Evolutionary conservation across 2,329 filamentous ascomycete species (phyloP), one percentile per base, ranked within the genome.

Genomic region (Diaporthe capsici): DNA sequence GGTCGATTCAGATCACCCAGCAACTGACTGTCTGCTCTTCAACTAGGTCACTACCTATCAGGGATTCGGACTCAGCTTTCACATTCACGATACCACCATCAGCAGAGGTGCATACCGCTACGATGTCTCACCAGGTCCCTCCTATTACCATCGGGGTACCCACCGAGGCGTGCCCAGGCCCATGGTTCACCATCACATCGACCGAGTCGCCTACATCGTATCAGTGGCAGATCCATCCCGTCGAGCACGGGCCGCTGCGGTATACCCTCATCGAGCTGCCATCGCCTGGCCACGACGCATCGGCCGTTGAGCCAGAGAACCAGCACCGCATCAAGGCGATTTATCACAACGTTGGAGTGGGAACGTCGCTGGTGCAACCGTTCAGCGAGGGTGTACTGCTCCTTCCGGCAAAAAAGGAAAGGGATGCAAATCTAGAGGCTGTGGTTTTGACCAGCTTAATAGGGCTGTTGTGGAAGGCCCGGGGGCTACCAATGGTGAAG

Each of bases 221-320:
- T 34, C 55, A 72, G 55, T 65, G 71, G 71, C 55, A 63, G 22
- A 49, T 72, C n/a, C 55, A 72, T 7, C 71, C 71, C 7, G 12
- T 44, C 13, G 55, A 72, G 25, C n/a, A 63, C 17, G 71, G 55
- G 4, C 42, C 55, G 39, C 34, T 58, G 2, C 55, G 25, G 9
- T 72, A 72, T 37, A 60, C 39, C 4, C 71, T 72, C 42, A 25
- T 72, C 42, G 28, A 60, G n/a, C 4, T 71, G 34, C 67, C 44
- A n/a, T 37, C 28, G 1, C 28, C 61, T 34, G 31, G 12, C 12
- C 39, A 31, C 4, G 28, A 34, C 17, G 42, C 20, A 49, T 67
- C 61, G 42, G 61, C 44, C 28, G 10, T 67, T n/a, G 17, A 34
- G 25, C 31, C 34, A 17, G 49, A 71, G 49, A 20, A 44, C 9